A percentile compares a stretch with the other conserved stretches of the same genome.
Conservation (phyloP, 176 grass and related monocot species). For the Rhynchospora breviuscula region DNA sequence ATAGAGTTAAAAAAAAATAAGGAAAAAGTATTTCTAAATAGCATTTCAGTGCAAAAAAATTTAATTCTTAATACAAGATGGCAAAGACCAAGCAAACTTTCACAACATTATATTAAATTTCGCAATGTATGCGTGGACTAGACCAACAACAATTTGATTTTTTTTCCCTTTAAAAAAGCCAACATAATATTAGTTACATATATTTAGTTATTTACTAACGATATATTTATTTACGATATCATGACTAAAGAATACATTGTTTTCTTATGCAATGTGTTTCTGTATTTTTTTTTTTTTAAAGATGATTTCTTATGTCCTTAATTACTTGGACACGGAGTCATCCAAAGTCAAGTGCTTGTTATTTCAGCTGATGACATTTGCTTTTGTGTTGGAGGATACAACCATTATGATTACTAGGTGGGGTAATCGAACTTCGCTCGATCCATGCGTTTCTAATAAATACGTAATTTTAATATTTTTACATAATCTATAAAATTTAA, state of each 20-base stretch:
- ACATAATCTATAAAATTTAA: too few relatives aligned
- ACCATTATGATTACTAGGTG: background rate
- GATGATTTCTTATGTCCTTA: background rate
- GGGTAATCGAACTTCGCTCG: too few relatives aligned
- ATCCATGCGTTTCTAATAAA: too few relatives aligned
- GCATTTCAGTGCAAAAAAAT: background rate
- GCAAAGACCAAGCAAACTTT: background rate
- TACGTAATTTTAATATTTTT: too few relatives aligned
- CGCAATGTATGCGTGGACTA: too few relatives aligned
- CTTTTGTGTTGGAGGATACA: background rate
- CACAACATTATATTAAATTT: too few relatives aligned
- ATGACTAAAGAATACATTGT: background rate
- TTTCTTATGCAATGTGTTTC: background rate
- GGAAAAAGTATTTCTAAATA: background rate
- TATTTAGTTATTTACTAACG: too few relatives aligned
- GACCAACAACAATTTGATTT: background rate
- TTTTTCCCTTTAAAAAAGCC: background rate
- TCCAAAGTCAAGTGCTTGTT: background rate
- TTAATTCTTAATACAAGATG: background rate
- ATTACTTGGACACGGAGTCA: background rate
- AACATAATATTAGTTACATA: background rate
- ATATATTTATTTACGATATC: too few relatives aligned
- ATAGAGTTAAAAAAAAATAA: too few relatives aligned
- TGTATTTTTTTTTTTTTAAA: background rate
- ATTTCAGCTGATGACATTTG: conserved; percentile 2